Conservation (phyloP, 345 rosid species). For the Mallotus nudiflorus region DNA sequence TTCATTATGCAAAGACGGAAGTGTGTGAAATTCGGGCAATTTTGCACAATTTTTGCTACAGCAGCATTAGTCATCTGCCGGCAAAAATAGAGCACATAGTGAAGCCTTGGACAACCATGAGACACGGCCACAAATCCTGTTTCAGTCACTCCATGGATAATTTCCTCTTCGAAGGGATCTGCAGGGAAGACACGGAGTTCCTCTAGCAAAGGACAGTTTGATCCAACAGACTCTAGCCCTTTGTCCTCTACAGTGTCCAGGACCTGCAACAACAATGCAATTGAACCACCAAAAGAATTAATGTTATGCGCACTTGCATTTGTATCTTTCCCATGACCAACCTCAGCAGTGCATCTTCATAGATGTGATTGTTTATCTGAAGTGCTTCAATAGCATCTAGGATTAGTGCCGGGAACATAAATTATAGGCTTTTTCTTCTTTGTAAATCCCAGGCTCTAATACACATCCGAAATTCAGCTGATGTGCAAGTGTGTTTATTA, state of each 20-base stretch:
- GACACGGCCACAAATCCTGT: constrained; percentile 63
- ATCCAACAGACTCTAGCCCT: constrained; percentile 63
- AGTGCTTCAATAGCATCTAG: not conserved
- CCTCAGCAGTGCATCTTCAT: not conserved
- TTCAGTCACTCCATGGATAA: constrained; percentile 55
- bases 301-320: not conserved
- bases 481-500: not conserved
- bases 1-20: constrained; percentile 77
- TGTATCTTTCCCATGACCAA: not conserved
- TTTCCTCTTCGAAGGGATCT: constrained; percentile 58
- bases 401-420: not conserved
- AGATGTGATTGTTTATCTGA: not conserved
- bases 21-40: constrained; percentile 72
- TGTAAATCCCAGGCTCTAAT: not conserved
- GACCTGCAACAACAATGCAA: constrained; percentile 41
- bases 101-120: constrained; percentile 56
- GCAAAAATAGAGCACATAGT: constrained; percentile 69
- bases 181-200: constrained; percentile 75
- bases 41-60: constrained; percentile 55
- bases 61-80: constrained; percentile 75
- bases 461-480: not conserved
- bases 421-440: not conserved
- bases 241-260: constrained; percentile 65
- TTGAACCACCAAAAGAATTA: not conserved
- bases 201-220: constrained; percentile 56